Evolutionary conservation across 116 monocot genomes (phyloP), one percentile per base, ranked within the genome.

Genomic region (Thalassia testudinum): DNA sequence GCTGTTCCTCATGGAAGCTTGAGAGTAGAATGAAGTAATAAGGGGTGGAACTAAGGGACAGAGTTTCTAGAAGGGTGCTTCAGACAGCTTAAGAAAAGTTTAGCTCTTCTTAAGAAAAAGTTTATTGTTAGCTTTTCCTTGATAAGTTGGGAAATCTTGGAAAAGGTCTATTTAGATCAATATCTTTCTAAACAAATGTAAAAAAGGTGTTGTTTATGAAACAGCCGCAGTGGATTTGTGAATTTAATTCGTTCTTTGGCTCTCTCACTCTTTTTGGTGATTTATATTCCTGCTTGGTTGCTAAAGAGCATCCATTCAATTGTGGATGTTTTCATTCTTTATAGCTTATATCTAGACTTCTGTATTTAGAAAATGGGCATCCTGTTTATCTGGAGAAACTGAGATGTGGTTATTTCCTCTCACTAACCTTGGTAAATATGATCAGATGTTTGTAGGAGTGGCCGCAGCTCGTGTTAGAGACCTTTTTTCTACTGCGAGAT

Each of bases 391-490:
- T 34, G 30, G 6, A 34, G 10, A 34, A 34, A 34, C 10, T 34
- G 6, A 5, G 30, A 3, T 34, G 3, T 34, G 30, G 10, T 34
- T 10, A 34, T 34, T 13, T 45, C 5, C 45, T 45, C 15, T 20
- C 15, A 6, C 45, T 45, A 45, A n/a, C 5, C 2, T 45, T 5
- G 3, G 4, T 45, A n/a, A 5, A 34, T 2, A 7, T 45, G 18
- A 14, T 52, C 80, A 90, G 83, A 90, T 90, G 89, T 90, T 83
- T 83, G 89, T 80, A 60, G 89, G 89, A 62, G 89, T 90, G 75
- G 89, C 89, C 18, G 89, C 89, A 42, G 60, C 89, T 29, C 79
- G 89, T 44, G 89, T 90, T 13, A 90, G 83, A 58, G 83, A 90
- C 75, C 78, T 90, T 34, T 90, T 90, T 72, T 53, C 77, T 27